Evolutionary conservation across 2,329 filamentous ascomycete genomes (phyloP), one percentile per base, ranked within the genome.

Genomic region (Colletotrichum somersetense): DNA sequence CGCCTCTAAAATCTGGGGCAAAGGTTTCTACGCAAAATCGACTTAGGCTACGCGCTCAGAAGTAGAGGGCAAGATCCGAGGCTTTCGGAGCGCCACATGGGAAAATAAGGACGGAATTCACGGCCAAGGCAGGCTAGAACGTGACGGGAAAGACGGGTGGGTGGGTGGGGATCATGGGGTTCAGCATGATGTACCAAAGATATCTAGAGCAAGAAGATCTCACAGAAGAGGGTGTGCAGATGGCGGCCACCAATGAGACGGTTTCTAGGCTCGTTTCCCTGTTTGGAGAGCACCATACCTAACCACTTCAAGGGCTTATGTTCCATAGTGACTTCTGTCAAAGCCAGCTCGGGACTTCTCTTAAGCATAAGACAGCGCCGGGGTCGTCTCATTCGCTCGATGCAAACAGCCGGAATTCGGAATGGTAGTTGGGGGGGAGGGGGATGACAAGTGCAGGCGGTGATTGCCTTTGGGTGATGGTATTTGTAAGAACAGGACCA

Each of bases 91-190:
- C 52, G 62, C 58, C 46, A 71, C 62, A 56, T 38, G 30, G 30
- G 64, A 50, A 62, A 64, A 58, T 35, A 58, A 33, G 50, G 40
- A n/a, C n/a, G 33, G 66, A 20, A 42, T 46, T 23, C 64, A 52
- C 38, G 40, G 14, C 66, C 70, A 33, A 61, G 42, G 61, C 40
- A 55, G 69, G 68, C 58, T 67, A 64, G 64, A 59, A 67, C 69
- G 61, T 40, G 56, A 61, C 72, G 64, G 63, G 44, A 68, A 53
- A 46, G 63, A 69, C 42, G 72, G 69, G 53, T 72, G 72, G 58
- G 72, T 70, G 20, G 18, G 44, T 12, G 65, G 72, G 61, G 69
- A 73, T 72, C 69, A 74, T 73, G 69, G 62, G 70, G 70, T 66
- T 55, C 55, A 44, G 62, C 57, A 55, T 72, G 58, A 57, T 64